Evolutionary conservation across 2,329 filamentous ascomycete species (phyloP), one percentile per base, ranked within the genome.

Genomic region (Xylariales sp.): DNA sequence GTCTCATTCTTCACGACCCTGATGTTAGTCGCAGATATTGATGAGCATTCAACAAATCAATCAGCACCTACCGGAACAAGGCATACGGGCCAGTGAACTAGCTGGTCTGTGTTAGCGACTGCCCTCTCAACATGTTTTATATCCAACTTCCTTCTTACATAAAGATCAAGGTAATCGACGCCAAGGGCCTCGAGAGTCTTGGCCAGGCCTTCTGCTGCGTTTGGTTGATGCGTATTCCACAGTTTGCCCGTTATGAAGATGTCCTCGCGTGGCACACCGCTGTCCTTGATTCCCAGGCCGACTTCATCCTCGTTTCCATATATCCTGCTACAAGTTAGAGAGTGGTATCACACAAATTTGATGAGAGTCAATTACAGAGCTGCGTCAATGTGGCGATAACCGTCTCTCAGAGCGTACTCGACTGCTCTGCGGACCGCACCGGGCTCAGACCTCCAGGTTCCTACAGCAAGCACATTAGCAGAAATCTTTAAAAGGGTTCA

Each of bases 311-410:
- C 72, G 47, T 74, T 75, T 44, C 61, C 61, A 49, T 76, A 77
- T 53, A 67, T 70, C 64, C 17, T 14, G 50, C 46, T 48, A 15
- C 6, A 6, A 3, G 13, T 33, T 3, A 33, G 31, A 6, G 1
- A 10, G 17, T 13, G 13, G 12, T 5, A 20, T 13, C 17, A 7
- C 11, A 5, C 10, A 14, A 14, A 15, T 7, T 10, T 11, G 5
- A n/a, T n/a, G 8, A 33, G 6, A 14, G 16, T 5, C 12, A 15
- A 18, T 33, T 23, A 33, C 31, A 69, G 73, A 32, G 73, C 74
- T 51, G 71, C 74, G 52, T 77, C 73, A 16, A 77, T 56, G 55
- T 75, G 72, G 41, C 72, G 62, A 55, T 76, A 76, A 29, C 73
- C 73, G 33, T 57, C 59, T 39, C 63, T 55, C 29, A 77, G 62